Evolutionary conservation across 192 early-diverging fungal genomes (phyloP), one percentile per base, ranked within the genome.

Genomic region (Mortierella alpina): DNA sequence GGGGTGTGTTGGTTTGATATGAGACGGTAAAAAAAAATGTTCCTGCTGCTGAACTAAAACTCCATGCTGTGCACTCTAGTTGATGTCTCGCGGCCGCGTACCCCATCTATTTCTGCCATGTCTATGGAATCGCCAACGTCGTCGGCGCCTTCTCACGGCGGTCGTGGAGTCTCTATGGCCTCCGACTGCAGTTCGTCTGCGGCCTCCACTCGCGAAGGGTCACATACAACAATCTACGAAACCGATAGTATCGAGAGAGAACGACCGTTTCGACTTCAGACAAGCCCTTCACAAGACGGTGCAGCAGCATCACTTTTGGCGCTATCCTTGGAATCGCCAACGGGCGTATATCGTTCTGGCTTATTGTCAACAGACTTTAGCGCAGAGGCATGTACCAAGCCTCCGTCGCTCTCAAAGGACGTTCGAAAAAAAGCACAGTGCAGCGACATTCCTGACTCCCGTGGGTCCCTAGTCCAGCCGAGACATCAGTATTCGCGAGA

Each of bases 321-420:
- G 2, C 57, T 80, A 6, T 68, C 77, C 7, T 55, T 80, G 3
- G 70, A 72, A n/a, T 80, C 77, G 15, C 76, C 76, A 1, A 53
- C 68, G 17, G 22, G 42, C 12, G 14, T 15, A 8, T 59, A 56
- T 12, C 41, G 60, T 1, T 31, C 31, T 1, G 51, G 41, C 46
- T 9, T 59, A 7, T 6, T 45, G 22, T 15, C 12, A 5, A 22
- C 41, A 18, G 42, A 39, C 45, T 44, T 41, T 15, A 46, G 39
- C 44, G 15, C 59, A 14, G 47, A 22, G 18, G 17, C 54, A 57
- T 10, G 54, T 54, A 54, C 20, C 46, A 12, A 23, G 11, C 6
- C 12, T 20, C 23, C 67, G 17, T 10, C 45, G 48, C n/a, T 50
- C 47, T n/a, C 12, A 7, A 31, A 31, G 31, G 31, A 31, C 31